Evolutionary conservation across 2,329 filamentous ascomycete species (phyloP).

Genomic region (Herpotrichia juniperi): DNA sequence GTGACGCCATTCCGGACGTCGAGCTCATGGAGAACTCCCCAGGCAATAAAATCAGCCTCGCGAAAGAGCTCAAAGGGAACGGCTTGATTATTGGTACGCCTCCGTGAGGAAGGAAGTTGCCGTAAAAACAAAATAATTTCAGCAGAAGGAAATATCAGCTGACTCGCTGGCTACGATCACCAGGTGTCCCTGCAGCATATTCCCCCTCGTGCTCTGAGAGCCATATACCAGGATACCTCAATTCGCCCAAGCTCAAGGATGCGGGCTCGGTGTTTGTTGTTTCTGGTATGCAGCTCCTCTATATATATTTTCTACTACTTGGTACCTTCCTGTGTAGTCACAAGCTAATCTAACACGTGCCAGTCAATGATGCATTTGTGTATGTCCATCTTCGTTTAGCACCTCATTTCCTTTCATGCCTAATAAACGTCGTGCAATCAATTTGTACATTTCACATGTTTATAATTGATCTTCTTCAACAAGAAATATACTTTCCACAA

Average conservation of each 20-base stretch:
- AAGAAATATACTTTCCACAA: too few species aligned
- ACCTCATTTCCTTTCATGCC: neutral
- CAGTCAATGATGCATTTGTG: conserved; percentile 94
- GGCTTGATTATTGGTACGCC: conserved; percentile 71
- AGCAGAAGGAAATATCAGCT: conserved; percentile 36
- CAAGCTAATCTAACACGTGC: conserved; percentile 4
- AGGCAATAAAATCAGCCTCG: conserved; percentile 87
- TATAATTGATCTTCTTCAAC: too few species aligned
- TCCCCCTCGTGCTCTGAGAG: conserved; percentile 66
- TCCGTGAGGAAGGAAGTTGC: neutral
- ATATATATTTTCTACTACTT: neutral
- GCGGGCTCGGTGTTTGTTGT: conserved; percentile 89
- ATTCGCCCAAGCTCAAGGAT: conserved; percentile 75
- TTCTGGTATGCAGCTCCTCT: conserved; percentile 47
- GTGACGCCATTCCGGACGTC: conserved; percentile 78
- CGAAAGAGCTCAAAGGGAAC: conserved; percentile 73
- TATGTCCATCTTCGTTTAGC: conserved; percentile 53
- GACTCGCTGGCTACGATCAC: conserved; percentile 8
- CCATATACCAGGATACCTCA: conserved; percentile 88
- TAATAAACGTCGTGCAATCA: neutral
- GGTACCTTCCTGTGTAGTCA: neutral
- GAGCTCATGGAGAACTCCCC: conserved; percentile 85
- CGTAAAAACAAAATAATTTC: conserved; percentile 5
- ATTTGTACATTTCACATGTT: neutral
- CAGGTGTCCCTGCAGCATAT: conserved; percentile 52